Evolutionary conservation across 306 rosid genomes (phyloP).

Genomic region (Boehmeria nivea): DNA sequence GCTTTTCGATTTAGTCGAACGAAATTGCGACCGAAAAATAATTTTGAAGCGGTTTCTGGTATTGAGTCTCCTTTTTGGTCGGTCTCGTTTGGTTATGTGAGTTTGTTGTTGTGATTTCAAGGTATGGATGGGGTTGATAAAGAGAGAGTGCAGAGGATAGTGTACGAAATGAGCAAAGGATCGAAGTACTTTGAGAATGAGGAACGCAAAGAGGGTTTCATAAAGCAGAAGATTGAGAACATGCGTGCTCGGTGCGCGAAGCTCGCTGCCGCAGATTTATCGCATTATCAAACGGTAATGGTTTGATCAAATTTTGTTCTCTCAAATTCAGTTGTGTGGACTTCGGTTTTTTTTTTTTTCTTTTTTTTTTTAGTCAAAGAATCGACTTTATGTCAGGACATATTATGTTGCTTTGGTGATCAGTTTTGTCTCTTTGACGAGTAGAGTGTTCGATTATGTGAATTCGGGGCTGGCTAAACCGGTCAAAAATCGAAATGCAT

Average conservation of each 20-base stretch:
- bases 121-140: slow-evolving; percentile 98
- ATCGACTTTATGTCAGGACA: too few species aligned
- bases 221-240: slow-evolving; percentile 61
- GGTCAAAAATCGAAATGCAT: background rate
- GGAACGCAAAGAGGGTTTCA: slow-evolving; percentile 78
- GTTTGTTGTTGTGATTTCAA: slow-evolving; percentile 20
- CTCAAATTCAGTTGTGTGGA: too few species aligned
- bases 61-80: background rate
- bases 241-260: slow-evolving; percentile 46
- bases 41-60: background rate
- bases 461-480: background rate
- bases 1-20: too few species aligned
- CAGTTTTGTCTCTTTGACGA: background rate
- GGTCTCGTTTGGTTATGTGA: slow-evolving; percentile 7
- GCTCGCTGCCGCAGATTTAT: slow-evolving; percentile 48
- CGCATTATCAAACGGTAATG: slow-evolving; percentile 51
- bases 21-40: background rate
- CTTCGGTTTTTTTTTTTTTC: background rate
- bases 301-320: too few species aligned
- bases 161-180: slow-evolving; percentile 94
- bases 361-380: too few species aligned
- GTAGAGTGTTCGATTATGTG: background rate
- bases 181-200: slow-evolving; percentile 83
- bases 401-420: background rate
- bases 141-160: slow-evolving; percentile 78